A percentile compares a stretch with the other conserved stretches of the same genome.
Conservation (phyloP, 345 rosid genomes). For the Acer campestre region DNA sequence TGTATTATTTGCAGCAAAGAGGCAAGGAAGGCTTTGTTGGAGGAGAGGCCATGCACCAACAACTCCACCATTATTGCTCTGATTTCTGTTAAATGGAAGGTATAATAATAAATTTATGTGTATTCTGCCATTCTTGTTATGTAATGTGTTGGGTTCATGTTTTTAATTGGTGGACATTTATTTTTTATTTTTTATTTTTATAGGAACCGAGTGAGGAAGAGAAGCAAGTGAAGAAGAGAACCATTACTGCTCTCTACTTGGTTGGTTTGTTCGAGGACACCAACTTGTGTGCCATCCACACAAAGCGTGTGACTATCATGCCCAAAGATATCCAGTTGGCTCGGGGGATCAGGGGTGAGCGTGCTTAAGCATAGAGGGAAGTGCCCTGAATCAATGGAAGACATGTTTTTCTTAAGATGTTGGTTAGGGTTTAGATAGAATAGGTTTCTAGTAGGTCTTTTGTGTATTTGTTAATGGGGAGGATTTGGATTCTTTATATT, state of each 20-base stretch:
- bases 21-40: no score
- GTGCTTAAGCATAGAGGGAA: constrained; percentile 41
- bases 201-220: constrained; percentile 89
- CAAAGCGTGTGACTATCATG: constrained; percentile 94
- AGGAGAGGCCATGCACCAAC: no score
- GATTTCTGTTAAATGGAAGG: constrained; percentile 89
- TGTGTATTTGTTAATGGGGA: constrained; percentile 12
- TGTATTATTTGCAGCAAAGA: no score
- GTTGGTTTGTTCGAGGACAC: constrained; percentile 93
- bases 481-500: neutral
- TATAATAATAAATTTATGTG: neutral
- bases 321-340: constrained; percentile 90
- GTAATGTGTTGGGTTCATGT: no score
- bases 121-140: neutral
- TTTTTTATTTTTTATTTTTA: neutral
- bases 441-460: neutral
- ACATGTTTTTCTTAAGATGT: neutral
- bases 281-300: constrained; percentile 84
- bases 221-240: constrained; percentile 56
- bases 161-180: no score
- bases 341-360: constrained; percentile 84
- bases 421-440: constrained; percentile 5
- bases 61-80: constrained; percentile 68
- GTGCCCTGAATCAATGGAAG: neutral
- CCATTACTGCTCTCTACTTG: constrained; percentile 30